Base-by-base conservation (phyloP, 345 rosid species). In the Aethionema arabicum region DNA sequence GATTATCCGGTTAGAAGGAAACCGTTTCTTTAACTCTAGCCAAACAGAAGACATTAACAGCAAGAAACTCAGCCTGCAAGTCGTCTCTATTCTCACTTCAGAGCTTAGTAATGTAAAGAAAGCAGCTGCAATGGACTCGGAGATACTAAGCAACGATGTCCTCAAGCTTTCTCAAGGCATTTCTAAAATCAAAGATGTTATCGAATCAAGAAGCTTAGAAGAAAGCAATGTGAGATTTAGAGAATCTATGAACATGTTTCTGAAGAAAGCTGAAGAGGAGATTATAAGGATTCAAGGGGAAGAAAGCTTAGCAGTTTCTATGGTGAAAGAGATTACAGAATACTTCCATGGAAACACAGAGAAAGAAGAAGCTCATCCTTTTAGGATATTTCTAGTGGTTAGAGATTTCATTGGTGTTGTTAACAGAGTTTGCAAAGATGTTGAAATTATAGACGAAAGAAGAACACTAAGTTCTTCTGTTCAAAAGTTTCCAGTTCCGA, bases 281-380 rank as follows among this genome's bases (percentile, higher is more conserved):
- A 85, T 90, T 15, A 72, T 82, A 52, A 83, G 85, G 76, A 83
- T 95, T 76, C 98, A 85, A 70, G 95, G 98, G 27, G 89, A 79
- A 52, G 99, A 90, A 71, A 95, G 95, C 7, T 86, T 86, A 39
- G 88, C 95, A 6, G 62, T 86, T 38, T 88, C 98, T 4, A 69
- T 95, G 1, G 98, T 90, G 51, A 95, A 95, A 71, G 99, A 95
- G 52, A 90, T 90, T 54, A 95, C 99, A 2, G 99, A 90, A 70
- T 95, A 90, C 73, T 95, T 95, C 82, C 99, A 95, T 37, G 99
- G 99, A 11, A 83, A 91, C 81, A 90, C 99, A n/a, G 91, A 95
- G 0, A 90, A 84, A 78, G 99, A 95, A 81, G 98, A 95, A 79
- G 95, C 98, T 29, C 99, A 88, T 63, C 98, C 99, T 1, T 86